Conservation (phyloP, 345 rosid genomes). For the Cardamine resedifolia region DNA sequence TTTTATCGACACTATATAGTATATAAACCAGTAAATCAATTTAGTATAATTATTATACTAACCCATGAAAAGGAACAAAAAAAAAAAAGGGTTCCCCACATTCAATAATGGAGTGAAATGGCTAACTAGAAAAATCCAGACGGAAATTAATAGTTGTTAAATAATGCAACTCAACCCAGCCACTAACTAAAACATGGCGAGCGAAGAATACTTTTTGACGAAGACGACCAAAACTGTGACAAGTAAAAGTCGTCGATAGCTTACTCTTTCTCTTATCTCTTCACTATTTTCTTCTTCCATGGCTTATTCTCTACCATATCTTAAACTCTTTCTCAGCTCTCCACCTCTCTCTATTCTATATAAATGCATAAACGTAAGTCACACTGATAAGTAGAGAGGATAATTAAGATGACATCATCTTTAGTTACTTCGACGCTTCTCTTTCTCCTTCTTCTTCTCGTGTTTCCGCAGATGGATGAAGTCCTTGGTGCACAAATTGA, state of each 20-base stretch:
- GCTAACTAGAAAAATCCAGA: no score
- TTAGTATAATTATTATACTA: no score
- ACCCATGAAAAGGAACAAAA: no score
- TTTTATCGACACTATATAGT: no score
- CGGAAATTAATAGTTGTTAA: no score
- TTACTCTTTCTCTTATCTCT: neutral
- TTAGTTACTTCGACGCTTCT: neutral
- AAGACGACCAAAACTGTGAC: neutral
- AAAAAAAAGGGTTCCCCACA: no score
- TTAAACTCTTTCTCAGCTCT: neutral
- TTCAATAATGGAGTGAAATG: no score
- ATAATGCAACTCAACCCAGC: no score
- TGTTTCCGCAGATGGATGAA: neutral
- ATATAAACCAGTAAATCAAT: no score
- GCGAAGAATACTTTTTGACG: neutral
- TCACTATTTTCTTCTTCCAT: neutral
- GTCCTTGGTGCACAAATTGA: neutral
- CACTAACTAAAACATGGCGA: neutral
- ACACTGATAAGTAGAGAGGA: neutral
- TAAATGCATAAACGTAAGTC: neutral
- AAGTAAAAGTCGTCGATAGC: neutral
- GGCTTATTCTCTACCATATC: neutral
- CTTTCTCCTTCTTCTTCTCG: constrained; percentile 2
- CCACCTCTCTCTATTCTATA: neutral
- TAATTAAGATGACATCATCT: neutral